Percentiles rank a stretch among this genome's conserved stretches.
Conservation (phyloP, 1,284 basidiomycete genomes). For the Phaffia rhodozyma region DNA sequence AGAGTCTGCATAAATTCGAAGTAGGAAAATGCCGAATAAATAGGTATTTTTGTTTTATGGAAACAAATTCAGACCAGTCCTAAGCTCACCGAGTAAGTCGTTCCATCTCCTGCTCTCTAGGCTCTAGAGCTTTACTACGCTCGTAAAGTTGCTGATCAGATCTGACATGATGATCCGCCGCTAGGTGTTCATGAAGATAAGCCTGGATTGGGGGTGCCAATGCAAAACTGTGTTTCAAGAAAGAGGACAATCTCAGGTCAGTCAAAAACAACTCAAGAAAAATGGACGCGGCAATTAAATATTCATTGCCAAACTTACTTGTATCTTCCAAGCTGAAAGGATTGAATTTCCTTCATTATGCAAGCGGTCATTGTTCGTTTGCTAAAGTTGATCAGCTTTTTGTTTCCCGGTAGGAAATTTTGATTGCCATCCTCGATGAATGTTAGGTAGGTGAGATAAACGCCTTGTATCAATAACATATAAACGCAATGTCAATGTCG, state of each 20-base stretch:
- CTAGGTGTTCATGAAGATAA: neutral
- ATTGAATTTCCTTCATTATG: constrained; percentile 89
- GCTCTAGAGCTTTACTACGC: constrained; percentile 6
- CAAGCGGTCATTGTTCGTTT: constrained; percentile 90
- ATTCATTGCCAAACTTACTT: constrained; percentile 37
- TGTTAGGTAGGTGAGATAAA: constrained; percentile 87
- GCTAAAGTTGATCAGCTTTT: constrained; percentile 76
- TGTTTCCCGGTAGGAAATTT: constrained; percentile 51
- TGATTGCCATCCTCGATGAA: constrained; percentile 99
- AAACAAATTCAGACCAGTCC: neutral
- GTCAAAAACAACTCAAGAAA: neutral
- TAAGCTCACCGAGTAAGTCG: constrained; percentile 4
- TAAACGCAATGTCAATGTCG: neutral
- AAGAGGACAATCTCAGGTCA: neutral
- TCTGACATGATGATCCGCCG: neutral
- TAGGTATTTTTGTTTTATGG: neutral
- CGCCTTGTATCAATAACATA: constrained; percentile 44
- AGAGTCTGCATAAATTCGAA: neutral
- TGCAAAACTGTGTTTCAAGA: neutral
- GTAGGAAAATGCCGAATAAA: neutral
- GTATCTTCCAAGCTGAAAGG: constrained; percentile 85
- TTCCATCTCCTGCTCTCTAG: constrained; percentile 11
- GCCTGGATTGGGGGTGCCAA: constrained; percentile 4
- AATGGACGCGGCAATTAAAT: neutral
- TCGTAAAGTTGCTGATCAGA: constrained; percentile 11